Evolutionary conservation across 108 stramenopile genomes (phyloP).

Genomic region (Cyclotella baltica): DNA sequence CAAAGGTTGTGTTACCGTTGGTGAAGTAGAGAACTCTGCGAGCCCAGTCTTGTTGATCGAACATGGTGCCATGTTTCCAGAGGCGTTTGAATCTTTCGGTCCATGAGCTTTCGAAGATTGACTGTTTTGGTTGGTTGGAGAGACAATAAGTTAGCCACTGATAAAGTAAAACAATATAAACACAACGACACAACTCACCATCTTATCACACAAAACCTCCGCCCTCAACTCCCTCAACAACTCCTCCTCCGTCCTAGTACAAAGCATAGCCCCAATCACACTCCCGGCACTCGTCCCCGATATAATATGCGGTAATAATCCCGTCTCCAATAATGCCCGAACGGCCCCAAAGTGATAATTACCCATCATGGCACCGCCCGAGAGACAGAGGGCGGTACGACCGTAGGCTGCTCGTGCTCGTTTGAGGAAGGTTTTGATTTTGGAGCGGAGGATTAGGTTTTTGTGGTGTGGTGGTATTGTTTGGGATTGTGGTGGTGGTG

Average conservation of each 20-base stretch:
- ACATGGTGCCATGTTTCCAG: slow-evolving; percentile 67
- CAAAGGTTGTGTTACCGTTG: slow-evolving; percentile 91
- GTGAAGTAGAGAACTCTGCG: slow-evolving; percentile 79
- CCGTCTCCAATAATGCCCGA: slow-evolving; percentile 82
- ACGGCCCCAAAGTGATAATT: slow-evolving; percentile 95
- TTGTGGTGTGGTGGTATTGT: slow-evolving; percentile 17
- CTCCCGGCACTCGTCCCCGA: slow-evolving; percentile 96
- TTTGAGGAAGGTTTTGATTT: slow-evolving; percentile 76
- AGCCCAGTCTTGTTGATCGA: slow-evolving; percentile 81
- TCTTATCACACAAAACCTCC: slow-evolving; percentile 57
- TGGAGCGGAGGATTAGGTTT: slow-evolving; percentile 55
- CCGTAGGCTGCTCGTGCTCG: slow-evolving; percentile 96
- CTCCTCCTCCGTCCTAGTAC: slow-evolving; percentile 93
- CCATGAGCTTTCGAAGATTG: slow-evolving; percentile 78
- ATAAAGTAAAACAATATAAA: neutral
- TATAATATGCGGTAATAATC: slow-evolving; percentile 91
- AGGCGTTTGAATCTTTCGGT: slow-evolving; percentile 61
- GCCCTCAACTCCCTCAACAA: slow-evolving; percentile 73
- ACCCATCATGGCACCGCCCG: slow-evolving; percentile 96
- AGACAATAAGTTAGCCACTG: too few relatives aligned
- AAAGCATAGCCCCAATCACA: slow-evolving; percentile 92
- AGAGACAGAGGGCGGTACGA: slow-evolving; percentile 93
- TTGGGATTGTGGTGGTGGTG: neutral
- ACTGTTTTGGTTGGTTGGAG: slow-evolving; percentile 9
- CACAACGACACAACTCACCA: slow-evolving; percentile 28